Percentiles rank a stretch among this genome's conserved stretches.
Evolutionary conservation across 1,139 yeast genomes (phyloP).

Genomic region (Taiozyma onychis): DNA sequence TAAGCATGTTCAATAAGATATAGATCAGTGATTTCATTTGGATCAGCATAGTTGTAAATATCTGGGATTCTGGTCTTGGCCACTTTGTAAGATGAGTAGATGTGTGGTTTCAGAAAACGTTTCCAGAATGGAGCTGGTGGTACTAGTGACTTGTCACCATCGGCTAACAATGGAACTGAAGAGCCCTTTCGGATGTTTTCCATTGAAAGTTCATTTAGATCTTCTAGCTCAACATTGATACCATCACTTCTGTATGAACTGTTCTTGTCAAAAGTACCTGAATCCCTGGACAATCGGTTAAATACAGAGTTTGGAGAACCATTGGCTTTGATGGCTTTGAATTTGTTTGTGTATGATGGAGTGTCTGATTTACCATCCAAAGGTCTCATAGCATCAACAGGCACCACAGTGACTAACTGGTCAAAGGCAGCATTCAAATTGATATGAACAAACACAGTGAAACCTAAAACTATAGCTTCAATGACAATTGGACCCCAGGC

Average conservation of each 20-base stretch:
- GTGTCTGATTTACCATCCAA: constrained; percentile 67
- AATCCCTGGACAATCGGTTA: constrained; percentile 8
- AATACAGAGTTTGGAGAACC: not conserved
- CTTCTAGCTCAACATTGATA: constrained; percentile 14
- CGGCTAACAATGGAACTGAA: constrained; percentile 43
- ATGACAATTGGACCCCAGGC: constrained; percentile 92
- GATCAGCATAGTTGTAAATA: constrained; percentile 35
- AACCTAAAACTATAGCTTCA: constrained; percentile 57
- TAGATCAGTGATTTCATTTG: constrained; percentile 29
- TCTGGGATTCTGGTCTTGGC: constrained; percentile 53
- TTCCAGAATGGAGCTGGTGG: constrained; percentile 35
- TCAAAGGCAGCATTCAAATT: constrained; percentile 59
- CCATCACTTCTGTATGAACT: not conserved
- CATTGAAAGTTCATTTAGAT: constrained; percentile 17
- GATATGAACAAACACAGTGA: constrained; percentile 63
- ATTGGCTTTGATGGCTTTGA: constrained; percentile 2
- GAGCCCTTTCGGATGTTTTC: constrained; percentile 15
- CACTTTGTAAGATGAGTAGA: constrained; percentile 50
- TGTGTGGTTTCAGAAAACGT: constrained; percentile 61
- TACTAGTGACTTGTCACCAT: constrained; percentile 31
- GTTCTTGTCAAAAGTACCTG: constrained; percentile 3
- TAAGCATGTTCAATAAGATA: constrained; percentile 49
- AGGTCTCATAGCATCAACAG: constrained; percentile 59
- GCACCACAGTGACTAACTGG: constrained; percentile 51
- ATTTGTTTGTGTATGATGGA: constrained; percentile 34